Evolutionary conservation across 163 green algal species (phyloP).

Genomic region (Coccomyxa subellipsoidea): DNA sequence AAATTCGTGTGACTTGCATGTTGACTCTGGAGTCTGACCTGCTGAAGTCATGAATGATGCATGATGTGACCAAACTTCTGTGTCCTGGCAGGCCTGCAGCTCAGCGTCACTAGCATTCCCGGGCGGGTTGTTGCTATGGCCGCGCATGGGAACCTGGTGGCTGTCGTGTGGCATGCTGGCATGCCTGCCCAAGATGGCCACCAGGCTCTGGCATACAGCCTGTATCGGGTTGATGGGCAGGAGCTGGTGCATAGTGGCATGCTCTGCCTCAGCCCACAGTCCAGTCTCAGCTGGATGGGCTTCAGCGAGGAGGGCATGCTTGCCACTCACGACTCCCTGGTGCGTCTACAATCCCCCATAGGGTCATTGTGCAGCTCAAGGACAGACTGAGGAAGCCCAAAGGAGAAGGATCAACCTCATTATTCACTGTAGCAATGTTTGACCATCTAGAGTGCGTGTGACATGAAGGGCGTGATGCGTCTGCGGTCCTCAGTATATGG

Average conservation of each 20-base stretch:
- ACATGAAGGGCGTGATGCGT: conserved; percentile 23
- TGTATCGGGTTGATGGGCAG: conserved; percentile 45
- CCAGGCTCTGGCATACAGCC: conserved; percentile 34
- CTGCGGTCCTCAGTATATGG: conserved; percentile 7
- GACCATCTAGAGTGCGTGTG: too few species aligned
- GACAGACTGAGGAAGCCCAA: too few species aligned
- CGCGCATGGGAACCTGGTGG: conserved; percentile 45
- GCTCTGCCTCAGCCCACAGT: conserved; percentile 47
- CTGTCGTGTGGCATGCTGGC: conserved; percentile 53
- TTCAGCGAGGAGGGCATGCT: conserved; percentile 66
- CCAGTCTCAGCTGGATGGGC: conserved; percentile 70
- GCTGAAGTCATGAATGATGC: too few species aligned
- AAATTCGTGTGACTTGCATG: background rate
- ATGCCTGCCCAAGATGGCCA: conserved; percentile 22
- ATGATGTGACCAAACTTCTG: background rate
- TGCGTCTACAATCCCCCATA: background rate
- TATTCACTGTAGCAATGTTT: too few species aligned
- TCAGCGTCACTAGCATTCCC: conserved; percentile 42
- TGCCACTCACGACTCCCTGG: conserved; percentile 54
- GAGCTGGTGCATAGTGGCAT: conserved; percentile 25
- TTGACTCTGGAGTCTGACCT: too few species aligned
- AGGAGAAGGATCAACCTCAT: too few species aligned
- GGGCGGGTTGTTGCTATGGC: conserved; percentile 55
- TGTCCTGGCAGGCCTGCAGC: conserved; percentile 49
- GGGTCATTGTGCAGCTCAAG: too few species aligned